Conservation (phyloP, 257 asterid species). For the Petunia secreta region DNA sequence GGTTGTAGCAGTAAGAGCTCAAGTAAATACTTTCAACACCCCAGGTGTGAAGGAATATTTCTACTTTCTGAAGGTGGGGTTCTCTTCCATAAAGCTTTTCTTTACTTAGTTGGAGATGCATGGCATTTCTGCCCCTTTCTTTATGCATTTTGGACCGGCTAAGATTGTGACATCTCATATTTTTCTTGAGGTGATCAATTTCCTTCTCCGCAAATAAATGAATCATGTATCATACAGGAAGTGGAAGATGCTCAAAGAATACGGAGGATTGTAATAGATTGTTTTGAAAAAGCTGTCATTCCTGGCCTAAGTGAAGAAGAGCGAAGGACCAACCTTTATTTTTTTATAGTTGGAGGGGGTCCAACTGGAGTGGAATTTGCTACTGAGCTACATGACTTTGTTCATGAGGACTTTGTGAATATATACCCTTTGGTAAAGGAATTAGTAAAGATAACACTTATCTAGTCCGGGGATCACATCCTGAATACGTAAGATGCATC, state of each 20-base stretch:
- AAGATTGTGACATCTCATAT: not conserved
- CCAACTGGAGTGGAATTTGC: constrained; percentile 90
- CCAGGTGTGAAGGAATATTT: constrained; percentile 96
- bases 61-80: constrained; percentile 78
- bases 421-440: constrained; percentile 77
- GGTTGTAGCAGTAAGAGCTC: constrained; percentile 82
- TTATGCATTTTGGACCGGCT: constrained; percentile 3
- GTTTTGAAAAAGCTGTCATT: constrained; percentile 84
- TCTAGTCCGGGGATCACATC: constrained; percentile 93
- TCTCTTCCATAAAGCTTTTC: constrained; percentile 18
- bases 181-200: not conserved
- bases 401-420: constrained; percentile 70
- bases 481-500: constrained; percentile 70
- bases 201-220: not conserved
- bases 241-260: constrained; percentile 96
- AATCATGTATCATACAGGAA: constrained; percentile 53
- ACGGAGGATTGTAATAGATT: constrained; percentile 77
- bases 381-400: constrained; percentile 86
- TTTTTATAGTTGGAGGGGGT: constrained; percentile 96
- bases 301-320: constrained; percentile 85
- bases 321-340: constrained; percentile 79
- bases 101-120: not conserved
- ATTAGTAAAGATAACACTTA: constrained; percentile 76
- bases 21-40: constrained; percentile 86
- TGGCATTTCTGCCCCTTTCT: not conserved